These are phyloP conservation scores for Eucalyptus polyanthemos DNA, from an alignment of 345 rosid genomes.

Conservation along the genomic window DNA sequence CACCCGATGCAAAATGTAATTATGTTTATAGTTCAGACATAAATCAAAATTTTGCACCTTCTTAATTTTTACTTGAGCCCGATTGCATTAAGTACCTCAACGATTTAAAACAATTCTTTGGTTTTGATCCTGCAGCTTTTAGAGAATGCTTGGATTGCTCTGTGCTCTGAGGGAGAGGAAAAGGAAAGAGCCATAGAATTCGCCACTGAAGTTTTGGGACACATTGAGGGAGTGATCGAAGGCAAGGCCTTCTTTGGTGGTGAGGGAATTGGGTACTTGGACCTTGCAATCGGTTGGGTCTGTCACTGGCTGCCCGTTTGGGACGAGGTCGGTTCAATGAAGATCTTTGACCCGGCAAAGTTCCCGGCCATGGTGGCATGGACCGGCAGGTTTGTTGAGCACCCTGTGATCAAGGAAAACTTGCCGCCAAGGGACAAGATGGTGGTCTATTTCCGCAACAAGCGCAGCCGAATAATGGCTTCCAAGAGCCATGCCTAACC, in stretches of 20 bases:
- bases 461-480: not conserved
- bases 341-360: not conserved
- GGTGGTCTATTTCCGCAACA: not conserved
- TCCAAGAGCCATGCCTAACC: not conserved
- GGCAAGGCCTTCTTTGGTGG: constrained; percentile 12
- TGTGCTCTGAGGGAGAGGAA: constrained; percentile 1
- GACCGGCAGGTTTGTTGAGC: constrained; percentile 4
- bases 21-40: not conserved
- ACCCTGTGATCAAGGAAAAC: constrained; percentile 6
- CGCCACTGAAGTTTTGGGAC: constrained; percentile 3
- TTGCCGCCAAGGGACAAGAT: constrained; percentile 11
- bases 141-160: not conserved
- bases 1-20: not conserved
- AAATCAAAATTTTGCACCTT: not conserved
- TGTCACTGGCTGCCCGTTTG: constrained; percentile 8
- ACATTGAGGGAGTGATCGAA: constrained; percentile 10
- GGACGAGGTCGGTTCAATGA: constrained; percentile 10
- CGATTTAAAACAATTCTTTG: not conserved
- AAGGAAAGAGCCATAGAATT: not conserved
- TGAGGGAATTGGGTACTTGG: constrained; percentile 17
- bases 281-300: constrained; percentile 13
- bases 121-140: not conserved
- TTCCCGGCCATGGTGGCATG: constrained; percentile 10
- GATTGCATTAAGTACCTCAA: not conserved
- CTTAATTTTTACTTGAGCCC: not conserved